phyloP scores from a whole-genome alignment of 2,329 filamentous ascomycete genomes.

The Pseudocercospora eumusae region DNA sequence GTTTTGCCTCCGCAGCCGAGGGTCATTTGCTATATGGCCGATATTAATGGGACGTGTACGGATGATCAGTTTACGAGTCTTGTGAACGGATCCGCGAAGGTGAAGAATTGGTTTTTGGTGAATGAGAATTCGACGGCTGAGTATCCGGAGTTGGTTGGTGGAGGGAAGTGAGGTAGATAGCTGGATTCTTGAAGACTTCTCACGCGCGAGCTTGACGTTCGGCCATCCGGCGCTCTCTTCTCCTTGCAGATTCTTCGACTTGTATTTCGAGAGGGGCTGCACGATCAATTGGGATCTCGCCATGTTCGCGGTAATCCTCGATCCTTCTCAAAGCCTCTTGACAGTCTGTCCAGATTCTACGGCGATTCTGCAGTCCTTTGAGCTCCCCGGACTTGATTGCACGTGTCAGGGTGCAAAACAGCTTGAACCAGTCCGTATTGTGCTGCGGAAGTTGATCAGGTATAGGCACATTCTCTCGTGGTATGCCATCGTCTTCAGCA shows the following conservation, averaged over 20 bases:
- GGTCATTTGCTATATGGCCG: neutral
- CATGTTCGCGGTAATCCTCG: conserved; percentile 2
- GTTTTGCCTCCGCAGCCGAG: neutral
- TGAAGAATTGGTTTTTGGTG: conserved; percentile 28
- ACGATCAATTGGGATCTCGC: conserved; percentile 11
- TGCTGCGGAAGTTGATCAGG: conserved; percentile 7
- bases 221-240: too few species aligned
- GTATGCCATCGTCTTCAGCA: neutral
- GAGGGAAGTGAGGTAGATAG: neutral
- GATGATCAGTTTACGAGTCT: conserved; percentile 25
- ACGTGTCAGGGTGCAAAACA: conserved; percentile 10
- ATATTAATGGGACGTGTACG: conserved; percentile 24
- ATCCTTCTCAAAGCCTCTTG: conserved; percentile 16
- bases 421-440: conserved; percentile 18
- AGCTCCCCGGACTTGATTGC: neutral
- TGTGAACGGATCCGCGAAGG: conserved; percentile 22
- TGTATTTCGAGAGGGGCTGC: neutral
- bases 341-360: conserved; percentile 22
- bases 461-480: neutral
- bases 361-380: conserved; percentile 16
- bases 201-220: too few species aligned
- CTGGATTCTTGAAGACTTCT: too few species aligned
- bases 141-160: conserved; percentile 23
- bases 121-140: conserved; percentile 27
- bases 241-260: neutral